Evolutionary conservation across 495 filamentous ascomycete species (phyloP).

Genomic region (Chaetomium tenue): DNA sequence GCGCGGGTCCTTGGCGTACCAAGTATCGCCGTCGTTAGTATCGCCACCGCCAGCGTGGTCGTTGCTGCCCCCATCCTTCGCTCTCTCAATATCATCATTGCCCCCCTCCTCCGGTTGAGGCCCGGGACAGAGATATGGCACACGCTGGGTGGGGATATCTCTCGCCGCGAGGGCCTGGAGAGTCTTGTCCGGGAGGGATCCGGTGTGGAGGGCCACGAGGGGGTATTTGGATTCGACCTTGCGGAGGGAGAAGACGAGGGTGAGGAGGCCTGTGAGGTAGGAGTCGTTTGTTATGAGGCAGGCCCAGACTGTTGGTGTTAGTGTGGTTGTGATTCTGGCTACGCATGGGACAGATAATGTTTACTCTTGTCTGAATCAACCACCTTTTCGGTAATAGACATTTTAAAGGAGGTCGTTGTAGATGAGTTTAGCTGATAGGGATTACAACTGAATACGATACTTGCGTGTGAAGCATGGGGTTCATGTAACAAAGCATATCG

Average conservation of each 20-base stretch:
- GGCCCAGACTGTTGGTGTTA: constrained; percentile 60
- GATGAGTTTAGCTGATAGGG: no score
- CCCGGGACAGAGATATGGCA: constrained; percentile 61
- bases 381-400: constrained; percentile 5
- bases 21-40: constrained; percentile 30
- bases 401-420: background rate
- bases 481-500: no score
- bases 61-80: constrained; percentile 33
- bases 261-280: constrained; percentile 71
- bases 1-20: constrained; percentile 54
- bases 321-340: background rate
- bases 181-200: constrained; percentile 60
- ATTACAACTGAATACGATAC: no score
- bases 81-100: constrained; percentile 51
- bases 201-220: constrained; percentile 74
- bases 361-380: constrained; percentile 34
- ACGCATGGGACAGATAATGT: background rate
- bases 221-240: constrained; percentile 59
- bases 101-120: background rate
- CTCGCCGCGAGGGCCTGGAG: constrained; percentile 62
- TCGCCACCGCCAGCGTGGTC: constrained; percentile 29
- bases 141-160: constrained; percentile 59
- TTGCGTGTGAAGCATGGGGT: no score
- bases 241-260: constrained; percentile 67
- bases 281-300: constrained; percentile 72